Evolutionary conservation across 2,329 filamentous ascomycete species (phyloP).

Genomic region (Mycogone perniciosa): DNA sequence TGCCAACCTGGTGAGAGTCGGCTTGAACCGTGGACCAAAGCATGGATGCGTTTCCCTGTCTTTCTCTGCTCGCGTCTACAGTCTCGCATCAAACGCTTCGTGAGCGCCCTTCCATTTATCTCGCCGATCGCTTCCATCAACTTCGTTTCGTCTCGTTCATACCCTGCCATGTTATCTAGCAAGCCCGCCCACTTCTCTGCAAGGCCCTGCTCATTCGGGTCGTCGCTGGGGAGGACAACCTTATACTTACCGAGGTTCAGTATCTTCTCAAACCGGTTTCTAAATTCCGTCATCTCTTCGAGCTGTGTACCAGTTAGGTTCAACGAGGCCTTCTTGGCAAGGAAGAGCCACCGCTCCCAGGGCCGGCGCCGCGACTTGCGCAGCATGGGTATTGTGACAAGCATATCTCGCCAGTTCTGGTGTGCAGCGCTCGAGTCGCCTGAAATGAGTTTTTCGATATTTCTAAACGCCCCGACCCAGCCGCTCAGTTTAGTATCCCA

Average conservation of each 20-base stretch:
- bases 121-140: slow-evolving; percentile 7
- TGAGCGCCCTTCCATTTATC: neutral
- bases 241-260: slow-evolving; percentile 15
- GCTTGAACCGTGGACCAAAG: too few relatives aligned
- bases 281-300: slow-evolving; percentile 44
- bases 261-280: neutral
- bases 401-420: slow-evolving; percentile 17
- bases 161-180: slow-evolving; percentile 15
- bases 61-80: neutral
- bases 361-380: slow-evolving; percentile 16
- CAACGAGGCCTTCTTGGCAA: slow-evolving; percentile 60
- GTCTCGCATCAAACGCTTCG: neutral
- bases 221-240: slow-evolving; percentile 13
- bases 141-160: slow-evolving; percentile 5
- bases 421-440: slow-evolving; percentile 5
- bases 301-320: slow-evolving; percentile 71
- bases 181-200: slow-evolving; percentile 17
- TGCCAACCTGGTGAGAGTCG: too few relatives aligned
- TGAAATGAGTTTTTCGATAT: slow-evolving; percentile 12
- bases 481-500: slow-evolving; percentile 15
- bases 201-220: slow-evolving; percentile 13
- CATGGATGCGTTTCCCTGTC: neutral
- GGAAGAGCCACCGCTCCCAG: slow-evolving; percentile 1
- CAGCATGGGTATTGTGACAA: slow-evolving; percentile 19
- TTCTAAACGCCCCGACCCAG: slow-evolving; percentile 10